phyloP scores from a whole-genome alignment of 2,329 filamentous ascomycete species.

The Colletotrichum nymphaeae region DNA sequence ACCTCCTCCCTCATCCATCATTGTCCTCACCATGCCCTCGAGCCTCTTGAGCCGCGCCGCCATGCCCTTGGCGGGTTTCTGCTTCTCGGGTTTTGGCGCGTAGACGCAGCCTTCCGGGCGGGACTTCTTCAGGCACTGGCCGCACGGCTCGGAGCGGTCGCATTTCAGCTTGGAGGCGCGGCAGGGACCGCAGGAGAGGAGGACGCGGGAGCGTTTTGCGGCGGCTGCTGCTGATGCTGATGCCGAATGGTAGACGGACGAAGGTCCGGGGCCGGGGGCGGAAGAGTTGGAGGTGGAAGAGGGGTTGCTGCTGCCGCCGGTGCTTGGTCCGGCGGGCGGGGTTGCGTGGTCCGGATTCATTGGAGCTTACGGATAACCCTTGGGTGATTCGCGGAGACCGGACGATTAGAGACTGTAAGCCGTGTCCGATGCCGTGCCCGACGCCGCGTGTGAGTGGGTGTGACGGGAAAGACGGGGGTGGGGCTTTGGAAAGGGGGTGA shows the following conservation, averaged over 20 bases:
- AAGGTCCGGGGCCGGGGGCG: neutral
- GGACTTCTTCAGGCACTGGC: conserved; percentile 63
- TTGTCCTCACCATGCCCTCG: conserved; percentile 67
- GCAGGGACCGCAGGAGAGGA: conserved; percentile 65
- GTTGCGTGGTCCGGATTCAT: neutral
- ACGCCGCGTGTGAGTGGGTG: neutral
- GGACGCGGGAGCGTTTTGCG: conserved; percentile 58
- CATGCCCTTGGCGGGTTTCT: conserved; percentile 59
- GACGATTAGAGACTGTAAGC: neutral
- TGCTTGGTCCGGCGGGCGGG: neutral
- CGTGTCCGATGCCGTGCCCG: no score
- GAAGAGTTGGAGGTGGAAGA: neutral
- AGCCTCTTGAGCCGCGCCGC: conserved; percentile 65
- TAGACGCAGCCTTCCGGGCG: conserved; percentile 59
- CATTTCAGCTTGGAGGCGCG: conserved; percentile 68
- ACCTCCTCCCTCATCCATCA: conserved; percentile 57
- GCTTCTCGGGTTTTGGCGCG: conserved; percentile 57
- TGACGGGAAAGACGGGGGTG: neutral
- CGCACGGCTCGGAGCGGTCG: conserved; percentile 63
- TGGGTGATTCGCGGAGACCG: neutral
- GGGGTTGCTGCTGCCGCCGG: neutral
- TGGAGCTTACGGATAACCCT: no score
- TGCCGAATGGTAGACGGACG: neutral
- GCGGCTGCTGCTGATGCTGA: conserved; percentile 1
- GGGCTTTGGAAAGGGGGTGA: neutral